These are phyloP conservation scores for Arthroderma sp. DNA, from an alignment of 2,329 filamentous ascomycete species.

Conservation along the genomic window DNA sequence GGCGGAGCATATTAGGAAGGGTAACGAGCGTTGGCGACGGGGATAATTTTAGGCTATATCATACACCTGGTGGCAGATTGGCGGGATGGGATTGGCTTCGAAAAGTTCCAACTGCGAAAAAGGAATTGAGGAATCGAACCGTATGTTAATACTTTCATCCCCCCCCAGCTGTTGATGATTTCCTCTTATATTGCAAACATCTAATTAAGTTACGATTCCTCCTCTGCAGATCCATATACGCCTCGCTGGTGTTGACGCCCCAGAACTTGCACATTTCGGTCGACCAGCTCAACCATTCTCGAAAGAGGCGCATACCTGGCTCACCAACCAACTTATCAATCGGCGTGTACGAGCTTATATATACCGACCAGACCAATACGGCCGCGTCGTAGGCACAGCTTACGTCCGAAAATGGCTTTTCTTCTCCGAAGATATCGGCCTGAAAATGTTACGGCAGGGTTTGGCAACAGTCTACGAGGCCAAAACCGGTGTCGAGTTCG, in stretches of 20 bases:
- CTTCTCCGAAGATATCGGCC: slow-evolving; percentile 64
- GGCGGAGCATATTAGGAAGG: slow-evolving; percentile 62
- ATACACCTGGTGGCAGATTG: slow-evolving; percentile 79
- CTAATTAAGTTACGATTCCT: background rate
- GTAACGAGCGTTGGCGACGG: slow-evolving; percentile 95
- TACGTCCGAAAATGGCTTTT: slow-evolving; percentile 47
- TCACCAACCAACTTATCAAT: slow-evolving; percentile 58
- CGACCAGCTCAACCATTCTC: slow-evolving; percentile 72
- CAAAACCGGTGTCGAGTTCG: slow-evolving; percentile 80
- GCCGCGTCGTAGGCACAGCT: slow-evolving; percentile 76
- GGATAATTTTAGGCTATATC: slow-evolving; percentile 87
- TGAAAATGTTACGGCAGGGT: slow-evolving; percentile 77
- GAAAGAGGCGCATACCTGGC: slow-evolving; percentile 66
- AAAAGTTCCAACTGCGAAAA: slow-evolving; percentile 54
- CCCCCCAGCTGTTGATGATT: background rate
- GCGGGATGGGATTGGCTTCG: slow-evolving; percentile 90
- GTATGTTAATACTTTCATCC: slow-evolving; percentile 34
- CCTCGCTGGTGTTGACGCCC: slow-evolving; percentile 83
- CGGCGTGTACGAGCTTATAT: slow-evolving; percentile 69
- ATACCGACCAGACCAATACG: slow-evolving; percentile 80
- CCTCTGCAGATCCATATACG: slow-evolving; percentile 58
- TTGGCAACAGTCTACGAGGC: slow-evolving; percentile 89
- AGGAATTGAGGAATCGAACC: slow-evolving; percentile 61
- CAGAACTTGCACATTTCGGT: slow-evolving; percentile 86
- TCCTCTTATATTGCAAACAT: too few relatives aligned